These are phyloP conservation scores for Bondarzewia mesenterica DNA, from an alignment of 1,284 basidiomycete genomes.

Conservation along the genomic window DNA sequence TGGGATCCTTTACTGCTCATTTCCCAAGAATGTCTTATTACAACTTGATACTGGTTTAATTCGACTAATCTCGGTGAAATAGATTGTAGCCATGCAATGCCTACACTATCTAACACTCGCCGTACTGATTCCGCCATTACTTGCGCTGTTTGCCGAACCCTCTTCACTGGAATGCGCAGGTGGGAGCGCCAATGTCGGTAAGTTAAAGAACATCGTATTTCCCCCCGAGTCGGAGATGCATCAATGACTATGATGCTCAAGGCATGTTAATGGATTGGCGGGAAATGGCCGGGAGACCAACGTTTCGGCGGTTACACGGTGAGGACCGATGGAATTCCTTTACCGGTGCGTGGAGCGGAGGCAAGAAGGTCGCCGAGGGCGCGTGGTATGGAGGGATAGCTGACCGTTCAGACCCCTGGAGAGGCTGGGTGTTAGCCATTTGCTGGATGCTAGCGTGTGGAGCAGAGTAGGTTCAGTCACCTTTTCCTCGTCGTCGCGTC, in stretches of 20 bases:
- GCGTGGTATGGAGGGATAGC: constrained; percentile 45
- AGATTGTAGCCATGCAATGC: constrained; percentile 91
- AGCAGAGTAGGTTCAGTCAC: constrained; percentile 61
- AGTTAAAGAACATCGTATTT: constrained; percentile 21
- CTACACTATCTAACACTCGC: constrained; percentile 88
- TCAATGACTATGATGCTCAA: constrained; percentile 17
- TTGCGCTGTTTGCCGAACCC: constrained; percentile 69
- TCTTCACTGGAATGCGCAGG: constrained; percentile 78
- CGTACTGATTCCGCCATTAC: constrained; percentile 74
- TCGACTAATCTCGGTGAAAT: constrained; percentile 9
- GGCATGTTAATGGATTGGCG: constrained; percentile 97
- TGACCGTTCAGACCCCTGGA: constrained; percentile 58
- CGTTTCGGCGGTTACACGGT: constrained; percentile 54
- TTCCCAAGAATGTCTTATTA: constrained; percentile 44
- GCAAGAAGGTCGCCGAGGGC: constrained; percentile 53
- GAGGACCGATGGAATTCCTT: constrained; percentile 58
- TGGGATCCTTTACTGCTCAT: constrained; percentile 63
- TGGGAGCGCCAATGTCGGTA: constrained; percentile 74
- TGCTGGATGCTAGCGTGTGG: constrained; percentile 77
- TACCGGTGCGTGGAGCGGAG: constrained; percentile 70
- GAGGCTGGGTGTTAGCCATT: constrained; percentile 83
- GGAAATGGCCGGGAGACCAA: constrained; percentile 81
- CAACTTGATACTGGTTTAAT: neutral
- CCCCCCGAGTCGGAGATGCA: neutral
- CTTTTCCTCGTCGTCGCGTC: constrained; percentile 4